phyloP scores from a whole-genome alignment of 1,139 yeast species.

The Wickerhamomyces sp. region DNA sequence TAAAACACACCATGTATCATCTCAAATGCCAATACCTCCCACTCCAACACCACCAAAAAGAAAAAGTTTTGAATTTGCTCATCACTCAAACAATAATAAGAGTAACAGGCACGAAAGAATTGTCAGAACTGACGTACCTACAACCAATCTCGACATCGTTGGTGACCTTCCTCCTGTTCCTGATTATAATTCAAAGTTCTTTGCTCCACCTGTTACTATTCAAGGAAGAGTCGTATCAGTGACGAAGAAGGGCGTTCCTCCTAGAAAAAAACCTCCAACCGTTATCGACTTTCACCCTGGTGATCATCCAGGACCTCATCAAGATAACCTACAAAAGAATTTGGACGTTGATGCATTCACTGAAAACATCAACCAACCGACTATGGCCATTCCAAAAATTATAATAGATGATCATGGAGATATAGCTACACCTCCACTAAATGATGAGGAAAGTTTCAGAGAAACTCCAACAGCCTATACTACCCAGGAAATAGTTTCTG shows the following conservation, averaged over 20 bases:
- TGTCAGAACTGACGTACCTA: conserved; percentile 4
- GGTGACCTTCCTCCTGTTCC: conserved; percentile 22
- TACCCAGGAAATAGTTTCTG: neutral
- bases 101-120: neutral
- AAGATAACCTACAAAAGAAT: neutral
- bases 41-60: neutral
- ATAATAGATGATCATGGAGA: neutral
- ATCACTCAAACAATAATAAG: neutral
- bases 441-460: neutral
- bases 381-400: neutral
- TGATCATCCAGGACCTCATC: neutral
- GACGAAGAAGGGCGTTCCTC: conserved; percentile 12
- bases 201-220: conserved; percentile 24
- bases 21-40: neutral
- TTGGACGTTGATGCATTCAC: neutral
- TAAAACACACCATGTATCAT: neutral
- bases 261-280: conserved; percentile 22
- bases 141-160: conserved; percentile 11
- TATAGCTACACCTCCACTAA: neutral
- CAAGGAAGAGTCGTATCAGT: conserved; percentile 22
- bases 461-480: neutral
- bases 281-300: neutral
- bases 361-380: neutral
- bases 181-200: conserved; percentile 17
- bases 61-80: neutral